Percentiles rank a stretch among this genome's conserved stretches.
These are phyloP conservation scores for Bruguiera hainesii DNA, from an alignment of 441 rosid genomes.

Conservation along the genomic window DNA sequence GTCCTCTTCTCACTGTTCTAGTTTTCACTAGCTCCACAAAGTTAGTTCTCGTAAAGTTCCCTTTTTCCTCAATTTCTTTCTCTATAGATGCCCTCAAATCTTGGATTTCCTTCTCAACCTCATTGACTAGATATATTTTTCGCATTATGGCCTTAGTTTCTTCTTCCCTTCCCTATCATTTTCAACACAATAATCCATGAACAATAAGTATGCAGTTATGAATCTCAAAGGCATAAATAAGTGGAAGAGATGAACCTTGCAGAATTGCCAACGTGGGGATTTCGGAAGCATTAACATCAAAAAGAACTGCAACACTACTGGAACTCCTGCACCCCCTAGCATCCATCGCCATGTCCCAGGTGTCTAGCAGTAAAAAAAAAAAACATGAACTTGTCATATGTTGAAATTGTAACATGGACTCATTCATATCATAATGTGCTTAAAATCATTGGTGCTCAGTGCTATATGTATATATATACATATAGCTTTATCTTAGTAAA, in stretches of 20 bases:
- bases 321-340: constrained; percentile 82
- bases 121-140: constrained; percentile 48
- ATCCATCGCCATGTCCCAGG: constrained; percentile 89
- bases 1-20: constrained; percentile 66
- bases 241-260: constrained; percentile 34
- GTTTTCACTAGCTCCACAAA: constrained; percentile 44
- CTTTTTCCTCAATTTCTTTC: constrained; percentile 47
- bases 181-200: not conserved
- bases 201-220: not conserved
- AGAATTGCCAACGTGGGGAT: constrained; percentile 77
- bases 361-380: constrained; percentile 29
- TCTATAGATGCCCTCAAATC: constrained; percentile 60
- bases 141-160: constrained; percentile 54
- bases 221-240: not conserved
- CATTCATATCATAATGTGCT: not conserved
- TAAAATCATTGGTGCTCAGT: no score
- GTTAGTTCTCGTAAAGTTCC: constrained; percentile 48
- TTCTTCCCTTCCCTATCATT: constrained; percentile 55
- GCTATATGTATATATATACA: not conserved
- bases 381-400: not conserved
- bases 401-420: not conserved
- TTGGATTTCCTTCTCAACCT: constrained; percentile 53
- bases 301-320: constrained; percentile 64
- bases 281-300: constrained; percentile 71
- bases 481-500: constrained; percentile 46